A percentile compares a stretch with the other conserved stretches of the same genome.
phyloP scores from a whole-genome alignment of 345 rosid genomes.

The Atalantia buxifolia region DNA sequence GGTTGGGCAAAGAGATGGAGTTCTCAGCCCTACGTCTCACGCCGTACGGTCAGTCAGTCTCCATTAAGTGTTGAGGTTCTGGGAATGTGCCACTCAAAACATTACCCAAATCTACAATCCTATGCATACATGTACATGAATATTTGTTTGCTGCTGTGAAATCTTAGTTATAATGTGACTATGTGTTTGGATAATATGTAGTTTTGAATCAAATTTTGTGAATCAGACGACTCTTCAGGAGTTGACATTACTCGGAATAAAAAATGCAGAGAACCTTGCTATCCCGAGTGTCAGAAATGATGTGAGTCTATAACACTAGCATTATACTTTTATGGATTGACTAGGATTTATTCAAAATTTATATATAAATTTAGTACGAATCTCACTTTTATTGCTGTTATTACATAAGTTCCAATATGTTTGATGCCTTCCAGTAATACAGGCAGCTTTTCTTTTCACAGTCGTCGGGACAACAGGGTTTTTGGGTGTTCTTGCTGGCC shows the following conservation, averaged over 20 bases:
- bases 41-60: conserved; percentile 86
- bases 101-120: conserved; percentile 8
- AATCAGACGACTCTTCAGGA: conserved; percentile 80
- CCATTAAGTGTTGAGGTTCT: conserved; percentile 23
- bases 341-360: no score
- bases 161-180: neutral
- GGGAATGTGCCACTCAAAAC: conserved; percentile 16
- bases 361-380: neutral
- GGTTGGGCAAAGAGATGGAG: conserved; percentile 98
- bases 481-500: conserved; percentile 78
- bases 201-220: conserved; percentile 2
- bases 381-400: neutral
- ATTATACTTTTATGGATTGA: neutral
- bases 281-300: conserved; percentile 96
- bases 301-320: conserved; percentile 37
- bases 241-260: conserved; percentile 73
- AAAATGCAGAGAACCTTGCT: conserved; percentile 86
- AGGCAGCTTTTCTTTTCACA: conserved; percentile 94
- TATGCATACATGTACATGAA: conserved; percentile 14
- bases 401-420: conserved; percentile 1
- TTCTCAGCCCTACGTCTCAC: conserved; percentile 91
- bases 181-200: neutral
- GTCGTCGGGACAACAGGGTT: conserved; percentile 86
- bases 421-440: conserved; percentile 48
- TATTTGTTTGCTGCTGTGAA: conserved; percentile 11